These are phyloP conservation scores for Kazachstania africana DNA, from an alignment of 805 yeast species.

Conservation along the genomic window DNA sequence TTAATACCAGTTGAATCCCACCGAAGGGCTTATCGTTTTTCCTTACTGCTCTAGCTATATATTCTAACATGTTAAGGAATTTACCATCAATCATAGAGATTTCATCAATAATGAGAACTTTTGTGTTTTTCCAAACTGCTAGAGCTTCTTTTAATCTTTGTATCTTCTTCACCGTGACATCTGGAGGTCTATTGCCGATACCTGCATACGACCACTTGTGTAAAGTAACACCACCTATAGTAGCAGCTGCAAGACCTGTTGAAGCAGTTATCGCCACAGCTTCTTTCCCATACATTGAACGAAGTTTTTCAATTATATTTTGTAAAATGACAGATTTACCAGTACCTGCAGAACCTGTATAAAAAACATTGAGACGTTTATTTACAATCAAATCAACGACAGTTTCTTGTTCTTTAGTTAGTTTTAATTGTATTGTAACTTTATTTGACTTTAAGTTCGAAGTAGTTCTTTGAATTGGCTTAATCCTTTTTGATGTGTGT, in stretches of 20 bases:
- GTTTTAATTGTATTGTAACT: constrained; percentile 4
- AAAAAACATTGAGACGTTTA: constrained; percentile 46
- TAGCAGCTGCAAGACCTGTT: constrained; percentile 91
- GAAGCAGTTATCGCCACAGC: constrained; percentile 85
- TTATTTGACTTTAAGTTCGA: neutral
- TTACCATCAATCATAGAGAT: constrained; percentile 85
- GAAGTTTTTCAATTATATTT: constrained; percentile 47
- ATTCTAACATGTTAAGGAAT: constrained; percentile 64
- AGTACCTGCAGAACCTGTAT: constrained; percentile 82
- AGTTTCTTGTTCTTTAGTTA: constrained; percentile 37
- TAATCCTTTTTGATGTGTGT: constrained; percentile 11
- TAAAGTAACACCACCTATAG: constrained; percentile 82
- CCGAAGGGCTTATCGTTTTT: constrained; percentile 62
- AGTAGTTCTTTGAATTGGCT: constrained; percentile 5
- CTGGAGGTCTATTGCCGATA: constrained; percentile 45
- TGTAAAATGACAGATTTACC: constrained; percentile 67
- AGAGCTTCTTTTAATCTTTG: constrained; percentile 10
- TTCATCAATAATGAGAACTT: constrained; percentile 80
- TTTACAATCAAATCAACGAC: constrained; percentile 43
- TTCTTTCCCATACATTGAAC: constrained; percentile 30
- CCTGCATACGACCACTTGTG: constrained; percentile 85
- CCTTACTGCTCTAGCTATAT: constrained; percentile 49
- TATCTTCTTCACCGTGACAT: constrained; percentile 26
- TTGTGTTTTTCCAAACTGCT: constrained; percentile 46
- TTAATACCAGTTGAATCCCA: constrained; percentile 77